Percentiles rank a stretch among this genome's conserved stretches.
These are phyloP conservation scores for Tieghemiomyces parasiticus DNA, from an alignment of 192 early-diverging fungal genomes.

Conservation along the genomic window DNA sequence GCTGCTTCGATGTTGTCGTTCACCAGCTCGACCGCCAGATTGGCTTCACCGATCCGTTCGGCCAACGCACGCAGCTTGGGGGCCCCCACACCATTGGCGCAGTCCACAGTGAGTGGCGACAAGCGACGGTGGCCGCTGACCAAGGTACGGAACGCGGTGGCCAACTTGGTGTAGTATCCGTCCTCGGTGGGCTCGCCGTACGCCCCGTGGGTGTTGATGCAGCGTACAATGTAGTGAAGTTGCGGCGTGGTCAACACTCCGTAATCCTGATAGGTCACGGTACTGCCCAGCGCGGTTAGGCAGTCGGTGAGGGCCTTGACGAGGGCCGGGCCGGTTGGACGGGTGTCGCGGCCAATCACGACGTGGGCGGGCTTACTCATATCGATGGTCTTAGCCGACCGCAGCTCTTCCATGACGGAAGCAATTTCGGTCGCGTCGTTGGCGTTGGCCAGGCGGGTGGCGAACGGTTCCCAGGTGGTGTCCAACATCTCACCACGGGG, in stretches of 20 bases:
- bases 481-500: slow-evolving; percentile 97
- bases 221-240: slow-evolving; percentile 86
- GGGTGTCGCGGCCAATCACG: slow-evolving; percentile 83
- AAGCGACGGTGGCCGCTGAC: slow-evolving; percentile 55
- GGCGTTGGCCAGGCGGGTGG: slow-evolving; percentile 81
- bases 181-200: slow-evolving; percentile 85
- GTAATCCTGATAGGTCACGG: slow-evolving; percentile 43
- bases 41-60: slow-evolving; percentile 42
- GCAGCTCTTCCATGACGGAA: slow-evolving; percentile 45
- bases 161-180: slow-evolving; percentile 88
- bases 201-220: slow-evolving; percentile 62
- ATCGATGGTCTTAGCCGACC: slow-evolving; percentile 52
- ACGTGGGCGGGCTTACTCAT: slow-evolving; percentile 46
- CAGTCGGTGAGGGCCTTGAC: slow-evolving; percentile 71
- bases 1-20: slow-evolving; percentile 58
- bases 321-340: slow-evolving; percentile 74
- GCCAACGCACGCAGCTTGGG: slow-evolving; percentile 68
- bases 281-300: slow-evolving; percentile 50
- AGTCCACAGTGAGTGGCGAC: slow-evolving; percentile 66
- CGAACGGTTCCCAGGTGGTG: slow-evolving; percentile 88
- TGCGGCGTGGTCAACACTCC: slow-evolving; percentile 93
- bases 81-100: slow-evolving; percentile 95
- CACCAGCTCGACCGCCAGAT: slow-evolving; percentile 45
- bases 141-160: slow-evolving; percentile 63
- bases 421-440: slow-evolving; percentile 41